Percentiles rank a stretch among this genome's conserved stretches.
phyloP scores from a whole-genome alignment of 768 basidiomycete species.

The Chiua virens region DNA sequence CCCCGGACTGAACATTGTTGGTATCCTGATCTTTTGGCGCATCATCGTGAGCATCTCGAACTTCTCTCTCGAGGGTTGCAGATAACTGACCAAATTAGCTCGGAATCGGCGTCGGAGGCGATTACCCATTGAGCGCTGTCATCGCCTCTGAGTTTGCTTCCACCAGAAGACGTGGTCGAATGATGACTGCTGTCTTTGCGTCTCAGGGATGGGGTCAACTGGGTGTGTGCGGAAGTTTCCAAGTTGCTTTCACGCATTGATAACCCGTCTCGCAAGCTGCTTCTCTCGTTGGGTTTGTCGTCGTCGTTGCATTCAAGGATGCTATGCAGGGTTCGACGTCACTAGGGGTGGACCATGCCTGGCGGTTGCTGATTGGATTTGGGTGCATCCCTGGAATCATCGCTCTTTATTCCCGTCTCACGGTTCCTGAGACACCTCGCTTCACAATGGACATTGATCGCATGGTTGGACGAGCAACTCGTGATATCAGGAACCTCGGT shows the following conservation, averaged over 20 bases:
- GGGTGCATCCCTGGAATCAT: conserved; percentile 76
- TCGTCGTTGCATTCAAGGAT: conserved; percentile 63
- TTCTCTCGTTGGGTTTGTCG: conserved; percentile 60
- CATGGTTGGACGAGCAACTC: conserved; percentile 67
- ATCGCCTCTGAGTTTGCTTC: conserved; percentile 88
- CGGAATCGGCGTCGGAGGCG: conserved; percentile 85
- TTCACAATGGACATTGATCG: conserved; percentile 31
- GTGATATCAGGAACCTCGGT: conserved; percentile 63
- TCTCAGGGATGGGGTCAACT: conserved; percentile 87
- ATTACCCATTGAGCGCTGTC: conserved; percentile 79
- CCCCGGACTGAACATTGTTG: conserved; percentile 63
- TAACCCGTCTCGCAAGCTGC: conserved; percentile 41
- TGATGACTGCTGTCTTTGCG: conserved; percentile 87
- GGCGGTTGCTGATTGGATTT: conserved; percentile 84
- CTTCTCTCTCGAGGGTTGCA: background rate
- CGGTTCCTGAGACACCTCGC: conserved; percentile 92
- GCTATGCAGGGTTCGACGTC: conserved; percentile 39
- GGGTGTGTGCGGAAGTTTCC: conserved; percentile 36
- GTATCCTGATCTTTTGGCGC: conserved; percentile 76
- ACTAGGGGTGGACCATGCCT: conserved; percentile 70
- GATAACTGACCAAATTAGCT: conserved; percentile 48
- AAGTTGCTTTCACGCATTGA: background rate
- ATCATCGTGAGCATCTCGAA: conserved; percentile 48
- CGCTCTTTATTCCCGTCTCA: conserved; percentile 86
- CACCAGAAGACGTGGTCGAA: conserved; percentile 68